Percentiles rank a stretch among this genome's conserved stretches.
Conservation (phyloP, 345 rosid species). For the Gynandropsis gynandra region DNA sequence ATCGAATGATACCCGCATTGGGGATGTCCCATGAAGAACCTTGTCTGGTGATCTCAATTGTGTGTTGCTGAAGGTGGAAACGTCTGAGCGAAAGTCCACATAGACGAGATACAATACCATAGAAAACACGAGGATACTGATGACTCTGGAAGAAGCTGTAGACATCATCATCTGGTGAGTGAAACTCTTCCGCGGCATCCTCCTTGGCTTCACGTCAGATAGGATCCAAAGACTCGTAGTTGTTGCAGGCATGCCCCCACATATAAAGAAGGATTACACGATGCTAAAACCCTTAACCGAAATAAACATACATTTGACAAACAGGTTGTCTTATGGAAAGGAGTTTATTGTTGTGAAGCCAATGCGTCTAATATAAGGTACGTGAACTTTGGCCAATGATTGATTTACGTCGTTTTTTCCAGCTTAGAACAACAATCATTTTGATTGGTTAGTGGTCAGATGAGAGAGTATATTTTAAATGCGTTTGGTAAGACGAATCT, state of each 20-base stretch:
- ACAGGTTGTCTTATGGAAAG: too few species aligned
- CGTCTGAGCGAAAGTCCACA: conserved; percentile 1
- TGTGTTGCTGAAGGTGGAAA: background rate
- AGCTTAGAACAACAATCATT: too few species aligned
- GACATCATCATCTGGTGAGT: conserved; percentile 9
- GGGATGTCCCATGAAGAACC: conserved; percentile 9
- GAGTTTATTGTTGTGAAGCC: too few species aligned
- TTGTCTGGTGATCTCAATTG: conserved; percentile 10
- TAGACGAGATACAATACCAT: conserved; percentile 14
- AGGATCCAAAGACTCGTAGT: background rate
- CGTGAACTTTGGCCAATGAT: too few species aligned
- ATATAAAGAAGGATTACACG: too few species aligned
- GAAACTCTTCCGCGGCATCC: background rate
- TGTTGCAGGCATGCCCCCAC: background rate
- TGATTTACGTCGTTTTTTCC: too few species aligned
- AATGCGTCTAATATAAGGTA: too few species aligned
- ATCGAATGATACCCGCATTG: background rate
- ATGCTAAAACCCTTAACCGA: too few species aligned
- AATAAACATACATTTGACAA: too few species aligned
- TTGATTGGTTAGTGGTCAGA: too few species aligned
- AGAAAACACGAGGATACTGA: background rate
- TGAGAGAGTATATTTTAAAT: too few species aligned
- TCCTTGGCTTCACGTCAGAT: background rate
- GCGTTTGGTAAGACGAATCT: too few species aligned
- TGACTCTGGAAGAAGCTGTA: background rate